Evolutionary conservation across 2,329 filamentous ascomycete genomes (phyloP).

Genomic region (Podosphaera fusca): DNA sequence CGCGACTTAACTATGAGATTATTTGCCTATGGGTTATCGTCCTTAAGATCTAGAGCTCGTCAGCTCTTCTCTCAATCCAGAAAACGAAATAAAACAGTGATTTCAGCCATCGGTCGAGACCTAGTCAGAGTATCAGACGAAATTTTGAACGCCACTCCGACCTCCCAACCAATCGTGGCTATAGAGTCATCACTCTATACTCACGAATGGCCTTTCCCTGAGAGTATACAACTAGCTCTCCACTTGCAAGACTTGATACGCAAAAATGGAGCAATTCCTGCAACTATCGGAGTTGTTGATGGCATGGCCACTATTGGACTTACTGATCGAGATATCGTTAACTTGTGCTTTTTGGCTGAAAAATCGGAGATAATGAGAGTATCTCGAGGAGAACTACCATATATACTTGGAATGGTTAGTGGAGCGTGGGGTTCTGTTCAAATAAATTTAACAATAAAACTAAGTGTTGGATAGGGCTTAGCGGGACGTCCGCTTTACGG

Average conservation of each 20-base stretch:
- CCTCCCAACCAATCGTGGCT: constrained; percentile 65
- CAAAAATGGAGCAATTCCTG: constrained; percentile 59
- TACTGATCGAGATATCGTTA: constrained; percentile 43
- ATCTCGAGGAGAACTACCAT: constrained; percentile 68
- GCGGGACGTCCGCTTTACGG: constrained; percentile 48
- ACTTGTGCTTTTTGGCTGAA: constrained; percentile 41
- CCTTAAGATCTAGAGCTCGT: no score
- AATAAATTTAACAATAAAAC: not conserved
- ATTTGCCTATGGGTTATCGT: no score
- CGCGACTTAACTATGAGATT: no score
- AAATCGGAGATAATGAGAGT: constrained; percentile 53
- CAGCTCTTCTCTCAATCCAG: no score
- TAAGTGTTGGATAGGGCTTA: constrained; percentile 25
- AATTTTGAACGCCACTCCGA: constrained; percentile 38
- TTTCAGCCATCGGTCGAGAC: not conserved
- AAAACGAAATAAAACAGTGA: no score
- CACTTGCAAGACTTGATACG: constrained; percentile 65
- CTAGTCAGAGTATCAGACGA: constrained; percentile 1
- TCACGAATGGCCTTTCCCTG: constrained; percentile 60
- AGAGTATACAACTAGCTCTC: constrained; percentile 49
- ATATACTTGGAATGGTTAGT: constrained; percentile 52
- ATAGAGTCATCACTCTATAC: constrained; percentile 95
- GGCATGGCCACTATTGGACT: constrained; percentile 68
- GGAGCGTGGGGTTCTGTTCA: not conserved
- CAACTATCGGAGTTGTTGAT: constrained; percentile 71